These are phyloP conservation scores for Astragalus membranaceus DNA, from an alignment of 306 rosid species.

Conservation along the genomic window DNA sequence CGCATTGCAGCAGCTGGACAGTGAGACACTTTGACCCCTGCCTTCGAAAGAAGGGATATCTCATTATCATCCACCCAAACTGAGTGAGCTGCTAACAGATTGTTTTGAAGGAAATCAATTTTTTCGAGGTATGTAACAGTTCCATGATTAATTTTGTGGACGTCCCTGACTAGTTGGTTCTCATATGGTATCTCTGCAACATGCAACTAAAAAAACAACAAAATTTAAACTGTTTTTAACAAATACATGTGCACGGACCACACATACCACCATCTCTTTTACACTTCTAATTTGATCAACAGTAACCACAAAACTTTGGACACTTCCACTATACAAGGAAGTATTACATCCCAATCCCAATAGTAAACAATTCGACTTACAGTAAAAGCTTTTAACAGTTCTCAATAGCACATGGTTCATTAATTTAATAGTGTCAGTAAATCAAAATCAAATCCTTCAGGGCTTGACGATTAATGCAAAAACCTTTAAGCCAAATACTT, in stretches of 20 bases:
- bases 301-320: neutral
- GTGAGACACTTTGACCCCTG: slow-evolving; percentile 80
- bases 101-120: slow-evolving; percentile 50
- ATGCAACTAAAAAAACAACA: slow-evolving; percentile 32
- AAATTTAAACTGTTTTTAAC: neutral
- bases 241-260: neutral
- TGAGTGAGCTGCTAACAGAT: slow-evolving; percentile 80
- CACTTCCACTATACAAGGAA: neutral
- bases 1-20: slow-evolving; percentile 91
- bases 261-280: neutral
- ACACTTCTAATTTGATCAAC: neutral
- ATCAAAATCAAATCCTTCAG: neutral
- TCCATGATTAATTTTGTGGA: slow-evolving; percentile 59
- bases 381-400: neutral
- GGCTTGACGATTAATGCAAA: neutral
- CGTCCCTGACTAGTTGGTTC: slow-evolving; percentile 60
- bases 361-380: neutral
- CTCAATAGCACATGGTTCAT: neutral
- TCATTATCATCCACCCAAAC: slow-evolving; percentile 67
- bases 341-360: too few species aligned
- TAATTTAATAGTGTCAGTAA: neutral
- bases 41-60: slow-evolving; percentile 68
- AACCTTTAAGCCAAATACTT: neutral
- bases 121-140: slow-evolving; percentile 77
- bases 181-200: slow-evolving; percentile 90